Percentiles rank a stretch among this genome's conserved stretches.
Evolutionary conservation across 352 stramenopile species (phyloP).

Genomic region (Pythium brassicae): DNA sequence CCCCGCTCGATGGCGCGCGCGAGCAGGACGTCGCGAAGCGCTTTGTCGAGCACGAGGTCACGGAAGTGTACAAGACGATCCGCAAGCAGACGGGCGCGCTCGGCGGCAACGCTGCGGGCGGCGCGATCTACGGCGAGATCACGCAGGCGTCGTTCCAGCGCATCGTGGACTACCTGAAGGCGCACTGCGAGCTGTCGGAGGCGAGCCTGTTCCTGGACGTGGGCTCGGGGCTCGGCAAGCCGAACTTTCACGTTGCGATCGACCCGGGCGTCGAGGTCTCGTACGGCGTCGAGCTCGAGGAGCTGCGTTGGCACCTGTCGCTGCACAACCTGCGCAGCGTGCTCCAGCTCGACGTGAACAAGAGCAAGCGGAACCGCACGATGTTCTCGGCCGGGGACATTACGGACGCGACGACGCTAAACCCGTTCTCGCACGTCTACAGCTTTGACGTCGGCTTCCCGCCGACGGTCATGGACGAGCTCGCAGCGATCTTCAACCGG

Average conservation of each 20-base stretch:
- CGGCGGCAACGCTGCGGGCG: conserved; percentile 92
- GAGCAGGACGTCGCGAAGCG: conserved; percentile 64
- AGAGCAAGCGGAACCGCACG: conserved; percentile 51
- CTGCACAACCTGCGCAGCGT: conserved; percentile 92
- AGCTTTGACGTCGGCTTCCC: conserved; percentile 99
- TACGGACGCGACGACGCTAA: conserved; percentile 89
- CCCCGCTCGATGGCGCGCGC: conserved; percentile 45
- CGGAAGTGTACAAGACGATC: conserved; percentile 90
- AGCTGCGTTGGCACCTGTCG: conserved; percentile 93
- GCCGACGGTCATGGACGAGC: conserved; percentile 90
- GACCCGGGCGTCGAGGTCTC: conserved; percentile 94
- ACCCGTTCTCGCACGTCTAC: conserved; percentile 98
- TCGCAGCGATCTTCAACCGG: conserved; percentile 93
- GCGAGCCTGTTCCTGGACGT: conserved; percentile 96
- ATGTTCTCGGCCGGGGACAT: conserved; percentile 95
- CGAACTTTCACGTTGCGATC: conserved; percentile 96
- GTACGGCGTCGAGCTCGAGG: conserved; percentile 95
- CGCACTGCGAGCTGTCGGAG: conserved; percentile 86
- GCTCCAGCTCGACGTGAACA: conserved; percentile 61
- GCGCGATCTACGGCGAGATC: conserved; percentile 98
- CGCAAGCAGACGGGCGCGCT: conserved; percentile 92
- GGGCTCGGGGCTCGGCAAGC: conserved; percentile 95
- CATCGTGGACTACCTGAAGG: conserved; percentile 93
- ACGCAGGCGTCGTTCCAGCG: conserved; percentile 96
- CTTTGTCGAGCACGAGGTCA: conserved; percentile 82